Conservation (phyloP, 2,329 filamentous ascomycete genomes). For the Colletotrichum abscissum region DNA sequence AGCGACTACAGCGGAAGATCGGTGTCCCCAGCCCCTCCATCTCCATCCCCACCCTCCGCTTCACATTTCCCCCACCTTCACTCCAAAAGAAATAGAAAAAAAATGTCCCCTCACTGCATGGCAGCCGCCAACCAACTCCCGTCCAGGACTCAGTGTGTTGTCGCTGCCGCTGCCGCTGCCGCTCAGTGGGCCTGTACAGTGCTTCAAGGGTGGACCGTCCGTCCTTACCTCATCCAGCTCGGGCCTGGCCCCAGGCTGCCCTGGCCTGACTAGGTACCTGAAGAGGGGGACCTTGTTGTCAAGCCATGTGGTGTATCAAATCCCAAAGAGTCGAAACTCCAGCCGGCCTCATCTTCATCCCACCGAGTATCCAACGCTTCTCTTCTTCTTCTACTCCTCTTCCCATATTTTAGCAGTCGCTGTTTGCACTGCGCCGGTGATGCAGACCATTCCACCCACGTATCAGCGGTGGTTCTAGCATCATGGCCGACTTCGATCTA, state of each 20-base stretch:
- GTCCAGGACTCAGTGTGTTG: neutral
- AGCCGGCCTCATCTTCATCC: slow-evolving; percentile 22
- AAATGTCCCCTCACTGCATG: neutral
- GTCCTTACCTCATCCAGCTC: neutral
- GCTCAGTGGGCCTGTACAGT: neutral
- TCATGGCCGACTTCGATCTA: slow-evolving; percentile 74
- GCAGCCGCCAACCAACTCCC: neutral
- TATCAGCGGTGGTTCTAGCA: slow-evolving; percentile 39
- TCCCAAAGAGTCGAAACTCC: slow-evolving; percentile 26
- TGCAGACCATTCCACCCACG: slow-evolving; percentile 15
- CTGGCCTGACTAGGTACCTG: neutral
- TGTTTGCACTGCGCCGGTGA: slow-evolving; percentile 18
- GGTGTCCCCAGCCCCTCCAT: too few relatives aligned
- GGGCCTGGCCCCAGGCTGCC: neutral
- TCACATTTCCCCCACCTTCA: too few relatives aligned
- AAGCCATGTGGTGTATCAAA: slow-evolving; percentile 30
- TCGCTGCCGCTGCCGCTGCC: neutral
- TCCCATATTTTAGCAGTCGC: neutral
- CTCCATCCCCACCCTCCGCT: too few relatives aligned
- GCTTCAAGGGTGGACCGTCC: neutral
- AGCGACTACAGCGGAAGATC: neutral
- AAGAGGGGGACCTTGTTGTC: slow-evolving; percentile 19
- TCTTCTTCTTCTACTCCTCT: neutral
- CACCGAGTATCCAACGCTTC: neutral
- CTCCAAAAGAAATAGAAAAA: neutral